These are phyloP conservation scores for Coniosporium tulheliwenetii DNA, from an alignment of 2,329 filamentous ascomycete genomes.

Conservation along the genomic window DNA sequence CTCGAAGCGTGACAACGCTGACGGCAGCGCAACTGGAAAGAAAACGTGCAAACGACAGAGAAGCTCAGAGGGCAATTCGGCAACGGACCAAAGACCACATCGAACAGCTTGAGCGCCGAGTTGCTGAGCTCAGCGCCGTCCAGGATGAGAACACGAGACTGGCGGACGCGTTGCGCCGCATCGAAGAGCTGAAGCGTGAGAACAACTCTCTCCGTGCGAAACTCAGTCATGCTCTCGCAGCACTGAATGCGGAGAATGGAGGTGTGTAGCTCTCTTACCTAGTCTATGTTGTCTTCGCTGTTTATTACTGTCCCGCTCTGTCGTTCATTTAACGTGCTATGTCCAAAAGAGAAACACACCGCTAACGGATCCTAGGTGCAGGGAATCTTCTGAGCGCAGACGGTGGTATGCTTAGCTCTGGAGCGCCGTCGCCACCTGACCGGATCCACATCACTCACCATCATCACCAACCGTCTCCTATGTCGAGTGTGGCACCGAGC, in stretches of 20 bases:
- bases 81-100: conserved; percentile 44
- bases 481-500: too few relatives aligned
- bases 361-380: too few relatives aligned
- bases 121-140: conserved; percentile 34
- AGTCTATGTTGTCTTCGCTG: too few relatives aligned
- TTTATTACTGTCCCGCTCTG: too few relatives aligned
- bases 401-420: too few relatives aligned
- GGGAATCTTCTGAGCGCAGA: too few relatives aligned
- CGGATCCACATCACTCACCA: too few relatives aligned
- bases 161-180: conserved; percentile 35
- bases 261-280: conserved; percentile 1
- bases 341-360: too few relatives aligned
- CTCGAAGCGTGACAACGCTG: conserved; percentile 40
- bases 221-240: conserved; percentile 27
- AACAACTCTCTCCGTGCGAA: conserved; percentile 35
- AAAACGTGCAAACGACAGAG: conserved; percentile 44
- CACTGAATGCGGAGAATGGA: conserved; percentile 7
- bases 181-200: conserved; percentile 38
- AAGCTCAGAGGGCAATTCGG: conserved; percentile 43
- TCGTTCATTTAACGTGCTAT: too few relatives aligned
- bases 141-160: conserved; percentile 31
- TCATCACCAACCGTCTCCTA: too few relatives aligned
- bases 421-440: too few relatives aligned
- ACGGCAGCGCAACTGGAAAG: conserved; percentile 42
- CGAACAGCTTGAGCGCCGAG: conserved; percentile 37